phyloP scores from a whole-genome alignment of 2,329 filamentous ascomycete genomes.

The Ophiosphaerella herpotricha region DNA sequence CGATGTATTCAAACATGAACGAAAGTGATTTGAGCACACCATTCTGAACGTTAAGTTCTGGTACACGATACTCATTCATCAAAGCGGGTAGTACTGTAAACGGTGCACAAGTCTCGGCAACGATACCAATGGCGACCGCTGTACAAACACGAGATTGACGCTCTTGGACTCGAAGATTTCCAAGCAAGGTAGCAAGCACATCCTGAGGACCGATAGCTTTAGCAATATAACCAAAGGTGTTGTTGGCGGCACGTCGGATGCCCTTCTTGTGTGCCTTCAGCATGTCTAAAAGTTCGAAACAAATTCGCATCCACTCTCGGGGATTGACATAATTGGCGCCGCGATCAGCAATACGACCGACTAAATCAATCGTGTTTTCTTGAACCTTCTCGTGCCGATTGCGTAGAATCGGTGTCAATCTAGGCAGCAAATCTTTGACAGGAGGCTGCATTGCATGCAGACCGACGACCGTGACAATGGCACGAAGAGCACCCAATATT shows the following conservation, averaged over 20 bases:
- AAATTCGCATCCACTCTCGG: slow-evolving; percentile 99
- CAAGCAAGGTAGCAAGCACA: slow-evolving; percentile 90
- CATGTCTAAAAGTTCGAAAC: slow-evolving; percentile 98
- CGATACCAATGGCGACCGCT: slow-evolving; percentile 96
- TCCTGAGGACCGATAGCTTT: slow-evolving; percentile 99
- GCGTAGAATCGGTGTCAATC: slow-evolving; percentile 94
- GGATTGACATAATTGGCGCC: slow-evolving; percentile 96
- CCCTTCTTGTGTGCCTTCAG: slow-evolving; percentile 99
- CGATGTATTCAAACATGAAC: slow-evolving; percentile 98
- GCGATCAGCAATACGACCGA: slow-evolving; percentile 95
- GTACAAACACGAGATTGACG: slow-evolving; percentile 98
- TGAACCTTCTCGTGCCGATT: slow-evolving; percentile 99
- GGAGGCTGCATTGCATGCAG: slow-evolving; percentile 98
- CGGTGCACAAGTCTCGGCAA: slow-evolving; percentile 95
- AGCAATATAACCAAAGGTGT: slow-evolving; percentile 99
- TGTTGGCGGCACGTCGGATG: slow-evolving; percentile 96
- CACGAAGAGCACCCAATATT: slow-evolving; percentile 90
- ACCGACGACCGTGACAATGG: slow-evolving; percentile 96
- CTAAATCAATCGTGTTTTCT: slow-evolving; percentile 97
- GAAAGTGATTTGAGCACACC: slow-evolving; percentile 96
- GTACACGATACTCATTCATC: slow-evolving; percentile 99
- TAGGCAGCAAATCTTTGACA: slow-evolving; percentile 92
- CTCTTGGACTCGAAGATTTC: slow-evolving; percentile 96
- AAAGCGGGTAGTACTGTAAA: slow-evolving; percentile 98
- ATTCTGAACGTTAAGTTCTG: slow-evolving; percentile 98